A percentile compares a stretch with the other conserved stretches of the same genome.
Conservation (phyloP, 441 rosid genomes). For the Populus hybrid region DNA sequence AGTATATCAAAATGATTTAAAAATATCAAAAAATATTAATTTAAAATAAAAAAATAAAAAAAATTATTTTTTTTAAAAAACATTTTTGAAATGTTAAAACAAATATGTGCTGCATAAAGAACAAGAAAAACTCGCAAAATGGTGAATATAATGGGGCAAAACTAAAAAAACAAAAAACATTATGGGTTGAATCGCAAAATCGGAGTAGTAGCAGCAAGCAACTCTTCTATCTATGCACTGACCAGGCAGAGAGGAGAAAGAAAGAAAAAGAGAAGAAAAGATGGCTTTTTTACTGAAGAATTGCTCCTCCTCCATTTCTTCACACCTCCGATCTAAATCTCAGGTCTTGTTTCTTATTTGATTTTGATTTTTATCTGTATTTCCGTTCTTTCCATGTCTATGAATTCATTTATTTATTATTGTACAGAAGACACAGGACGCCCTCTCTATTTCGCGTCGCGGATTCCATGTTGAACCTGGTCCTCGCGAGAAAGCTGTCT, state of each 20-base stretch:
- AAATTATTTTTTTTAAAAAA: no score
- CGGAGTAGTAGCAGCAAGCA: no score
- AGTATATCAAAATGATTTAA: no score
- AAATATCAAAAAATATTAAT: no score
- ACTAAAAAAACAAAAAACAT: no score
- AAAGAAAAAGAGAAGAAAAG: background rate
- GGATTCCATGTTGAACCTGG: constrained; percentile 72
- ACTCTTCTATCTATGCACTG: no score
- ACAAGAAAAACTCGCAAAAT: no score
- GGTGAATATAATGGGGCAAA: no score
- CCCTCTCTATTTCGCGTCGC: constrained; percentile 46
- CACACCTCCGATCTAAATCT: constrained; percentile 54
- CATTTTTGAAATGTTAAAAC: no score
- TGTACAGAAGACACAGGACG: constrained; percentile 40
- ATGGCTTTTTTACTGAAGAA: constrained; percentile 68
- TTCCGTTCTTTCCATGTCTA: background rate
- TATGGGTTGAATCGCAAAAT: no score
- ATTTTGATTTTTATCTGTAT: background rate
- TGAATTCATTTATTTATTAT: background rate
- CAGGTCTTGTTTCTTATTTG: constrained; percentile 36
- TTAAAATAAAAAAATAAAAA: no score
- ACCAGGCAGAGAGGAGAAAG: background rate
- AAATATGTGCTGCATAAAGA: no score
- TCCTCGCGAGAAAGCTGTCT: constrained; percentile 90
- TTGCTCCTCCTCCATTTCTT: constrained; percentile 39